Base-by-base conservation (phyloP, 1,139 yeast genomes). In the Komagataea norvegica region DNA sequence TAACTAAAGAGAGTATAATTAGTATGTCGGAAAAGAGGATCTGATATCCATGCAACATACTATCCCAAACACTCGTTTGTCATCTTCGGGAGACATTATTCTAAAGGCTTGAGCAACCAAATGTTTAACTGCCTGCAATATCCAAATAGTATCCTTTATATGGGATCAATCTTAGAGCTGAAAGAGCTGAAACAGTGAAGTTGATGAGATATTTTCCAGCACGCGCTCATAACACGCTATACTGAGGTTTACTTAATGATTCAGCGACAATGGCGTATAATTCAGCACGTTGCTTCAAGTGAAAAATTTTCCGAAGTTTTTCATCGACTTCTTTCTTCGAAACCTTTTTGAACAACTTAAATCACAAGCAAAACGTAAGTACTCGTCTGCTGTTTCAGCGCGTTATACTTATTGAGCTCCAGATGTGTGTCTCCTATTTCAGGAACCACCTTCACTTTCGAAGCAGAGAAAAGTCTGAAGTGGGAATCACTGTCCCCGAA, bases 401-500 rank as follows among this genome's bases (percentile, higher is more conserved):
- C n/a, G 20, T 21, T 18, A 14, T 29, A 34, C 40, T 43, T 42
- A 41, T 37, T 36, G 48, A 43, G 48, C 48, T 40, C 24, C 50
- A 38, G 41, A 38, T 36, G 38, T 36, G 33, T 27, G 26, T 29
- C 36, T 33, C 28, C 36, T 32, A 24, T 9, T n/a, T 23, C 14
- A 32, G 11, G 24, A 25, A 32, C 24, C n/a, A n/a, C n/a, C n/a
- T n/a, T n/a, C n/a, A n/a, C n/a, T 18, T 25, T 29, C 19, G 14
- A 20, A 19, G n/a, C 34, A 31, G 35, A 34, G 33, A 37, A 40
- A 40, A 33, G 42, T 40, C 49, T 49, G 52, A 42, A 38, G 51
- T 45, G 55, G 56, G 55, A 51, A 49, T 52, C 56, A 44, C 43
- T 33, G 42, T 37, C 40, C 34, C 31, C 43, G 41, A 34, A 35